Percentiles rank a stretch among this genome's conserved stretches.
These are phyloP conservation scores for Coemansia sp. DNA, from an alignment of 192 early-diverging fungal species.

Conservation along the genomic window DNA sequence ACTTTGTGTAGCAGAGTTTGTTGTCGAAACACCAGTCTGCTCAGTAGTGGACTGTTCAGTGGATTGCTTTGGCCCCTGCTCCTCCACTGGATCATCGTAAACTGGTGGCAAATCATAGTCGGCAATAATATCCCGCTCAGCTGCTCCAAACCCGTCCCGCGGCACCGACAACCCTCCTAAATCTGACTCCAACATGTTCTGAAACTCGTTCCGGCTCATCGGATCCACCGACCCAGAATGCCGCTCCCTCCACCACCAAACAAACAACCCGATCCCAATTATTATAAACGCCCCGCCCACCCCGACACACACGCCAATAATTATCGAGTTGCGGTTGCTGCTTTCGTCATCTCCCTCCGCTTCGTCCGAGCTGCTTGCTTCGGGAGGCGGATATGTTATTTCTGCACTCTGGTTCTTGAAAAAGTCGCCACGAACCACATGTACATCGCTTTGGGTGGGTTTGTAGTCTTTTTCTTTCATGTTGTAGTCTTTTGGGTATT, in stretches of 20 bases:
- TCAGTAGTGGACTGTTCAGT: too few species aligned
- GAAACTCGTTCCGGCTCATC: conserved; percentile 9
- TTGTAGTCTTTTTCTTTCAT: background rate
- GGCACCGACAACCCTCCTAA: background rate
- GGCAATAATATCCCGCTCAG: background rate
- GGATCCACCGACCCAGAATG: conserved; percentile 4
- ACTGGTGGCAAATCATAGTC: background rate
- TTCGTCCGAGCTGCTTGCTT: background rate
- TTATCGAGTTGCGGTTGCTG: conserved; percentile 4
- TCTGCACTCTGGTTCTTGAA: background rate
- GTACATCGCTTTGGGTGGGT: background rate
- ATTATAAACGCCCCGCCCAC: background rate
- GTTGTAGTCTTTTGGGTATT: background rate
- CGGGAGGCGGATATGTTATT: background rate
- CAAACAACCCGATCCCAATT: background rate
- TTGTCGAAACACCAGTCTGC: too few species aligned
- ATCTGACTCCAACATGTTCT: conserved; percentile 1
- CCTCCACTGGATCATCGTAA: background rate
- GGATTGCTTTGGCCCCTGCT: background rate
- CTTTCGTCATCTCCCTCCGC: too few species aligned
- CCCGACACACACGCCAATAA: conserved; percentile 5
- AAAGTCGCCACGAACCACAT: background rate
- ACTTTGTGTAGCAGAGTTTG: too few species aligned
- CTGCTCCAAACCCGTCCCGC: background rate
- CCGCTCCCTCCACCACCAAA: conserved; percentile 9